Evolutionary conservation across 2,329 filamentous ascomycete genomes (phyloP), one percentile per base, ranked within the genome.

Genomic region (Dothideomycetes sp.): DNA sequence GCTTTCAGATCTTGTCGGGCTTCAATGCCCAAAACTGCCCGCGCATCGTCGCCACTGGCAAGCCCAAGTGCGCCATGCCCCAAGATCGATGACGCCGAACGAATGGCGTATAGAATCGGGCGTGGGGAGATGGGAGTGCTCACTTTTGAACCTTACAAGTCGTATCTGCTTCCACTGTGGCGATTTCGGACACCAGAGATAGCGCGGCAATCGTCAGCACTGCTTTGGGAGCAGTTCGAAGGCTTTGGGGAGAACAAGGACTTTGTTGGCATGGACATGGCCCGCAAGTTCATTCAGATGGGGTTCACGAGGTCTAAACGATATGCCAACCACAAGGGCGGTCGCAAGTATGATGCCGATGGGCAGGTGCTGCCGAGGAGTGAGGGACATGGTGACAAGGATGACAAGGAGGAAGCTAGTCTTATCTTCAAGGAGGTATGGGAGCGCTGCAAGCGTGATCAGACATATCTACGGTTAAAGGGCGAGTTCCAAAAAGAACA

Each of bases 191-290:
- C 68, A 0, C 56, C 65, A 0, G 49, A 63, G 0, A 63, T 77
- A n/a, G 74, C 75, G 0, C 55, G 55, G 2, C 55, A 62, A 30
- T 75, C 71, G 33, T 70, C 73, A 0, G 37, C 55, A 1, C 60
- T 61, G 1, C 63, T 79, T 0, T 72, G 65, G 55, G 40, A 47
- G 0, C 63, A 66, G 3, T 80, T 79, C 47, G 51, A 69, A 11
- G 57, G 60, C 8, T 79, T 75, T 49, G 60, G 70, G n/a, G 50
- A 52, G 2, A 49, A 61, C 5, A 59, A 58, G 3, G 75, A 79
- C 52, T 76, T 80, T 41, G 71, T 79, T 1, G 76, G 77, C 9
- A 77, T 77, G 62, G 76, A 80, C 41, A 79, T 79, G 75, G 58
- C 66, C 14, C 61, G 75, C 18, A 80, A 79, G 49, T 80, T 77